These are phyloP conservation scores for Phaeosphaeria sp. DNA, from an alignment of 2,329 filamentous ascomycete species.

Conservation along the genomic window DNA sequence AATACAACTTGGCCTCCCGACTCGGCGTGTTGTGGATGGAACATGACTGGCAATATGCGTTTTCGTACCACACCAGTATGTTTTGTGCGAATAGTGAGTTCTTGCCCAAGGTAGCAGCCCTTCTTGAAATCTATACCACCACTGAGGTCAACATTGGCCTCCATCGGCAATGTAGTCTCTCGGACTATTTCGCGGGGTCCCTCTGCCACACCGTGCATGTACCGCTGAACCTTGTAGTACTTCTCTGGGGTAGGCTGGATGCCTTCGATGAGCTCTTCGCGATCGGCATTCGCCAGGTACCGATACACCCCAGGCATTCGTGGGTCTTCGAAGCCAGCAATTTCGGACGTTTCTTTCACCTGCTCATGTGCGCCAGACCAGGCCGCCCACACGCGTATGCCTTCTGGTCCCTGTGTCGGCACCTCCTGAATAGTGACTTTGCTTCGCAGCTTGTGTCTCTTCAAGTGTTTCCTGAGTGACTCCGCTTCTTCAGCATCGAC, in stretches of 20 bases:
- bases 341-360: constrained; percentile 7
- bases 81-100: constrained; percentile 92
- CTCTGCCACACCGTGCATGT: constrained; percentile 82
- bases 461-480: constrained; percentile 73
- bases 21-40: constrained; percentile 60
- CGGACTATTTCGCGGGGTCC: constrained; percentile 78
- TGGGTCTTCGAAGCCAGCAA: constrained; percentile 29
- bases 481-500: constrained; percentile 73
- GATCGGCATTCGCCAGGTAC: constrained; percentile 5
- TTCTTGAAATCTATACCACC: constrained; percentile 90
- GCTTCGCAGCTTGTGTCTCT: constrained; percentile 83
- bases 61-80: constrained; percentile 94
- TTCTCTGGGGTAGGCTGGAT: constrained; percentile 34
- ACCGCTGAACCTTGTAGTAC: constrained; percentile 77
- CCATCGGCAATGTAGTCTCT: constrained; percentile 79
- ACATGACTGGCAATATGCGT: constrained; percentile 78
- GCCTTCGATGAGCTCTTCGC: constrained; percentile 4
- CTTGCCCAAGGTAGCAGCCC: constrained; percentile 96
- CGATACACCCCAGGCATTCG: constrained; percentile 23
- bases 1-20: constrained; percentile 41
- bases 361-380: constrained; percentile 62
- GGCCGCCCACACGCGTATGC: constrained; percentile 73
- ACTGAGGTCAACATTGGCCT: constrained; percentile 87
- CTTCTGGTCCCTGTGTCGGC: constrained; percentile 59
- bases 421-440: constrained; percentile 72